phyloP scores from a whole-genome alignment of 306 rosid genomes.

The Datisca glomerata region DNA sequence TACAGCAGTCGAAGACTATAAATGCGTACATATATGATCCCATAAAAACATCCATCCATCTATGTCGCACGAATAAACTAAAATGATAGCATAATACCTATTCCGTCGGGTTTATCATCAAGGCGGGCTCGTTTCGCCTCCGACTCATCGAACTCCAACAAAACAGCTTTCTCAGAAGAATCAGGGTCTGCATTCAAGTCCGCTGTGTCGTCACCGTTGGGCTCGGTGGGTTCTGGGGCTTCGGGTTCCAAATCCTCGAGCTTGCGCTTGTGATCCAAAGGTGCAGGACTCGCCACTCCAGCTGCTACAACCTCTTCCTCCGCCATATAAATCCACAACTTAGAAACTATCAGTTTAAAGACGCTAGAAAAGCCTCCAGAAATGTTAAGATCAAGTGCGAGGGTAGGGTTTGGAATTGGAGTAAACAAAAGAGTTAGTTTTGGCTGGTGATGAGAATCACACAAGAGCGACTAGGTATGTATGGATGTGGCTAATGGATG shows the following conservation, averaged over 20 bases:
- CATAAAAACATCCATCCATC: neutral
- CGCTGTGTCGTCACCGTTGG: conserved; percentile 11
- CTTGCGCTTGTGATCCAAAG: conserved; percentile 74
- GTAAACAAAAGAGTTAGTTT: no score
- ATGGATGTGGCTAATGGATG: no score
- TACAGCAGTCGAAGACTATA: neutral
- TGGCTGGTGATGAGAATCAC: no score
- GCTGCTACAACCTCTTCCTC: conserved; percentile 50
- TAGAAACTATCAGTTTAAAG: neutral
- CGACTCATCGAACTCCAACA: conserved; percentile 18
- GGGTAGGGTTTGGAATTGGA: no score
- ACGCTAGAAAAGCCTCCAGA: no score
- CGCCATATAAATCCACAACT: conserved; percentile 32
- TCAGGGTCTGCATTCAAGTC: conserved; percentile 23
- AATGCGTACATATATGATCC: neutral
- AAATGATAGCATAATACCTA: conserved; percentile 23
- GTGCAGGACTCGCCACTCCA: conserved; percentile 30
- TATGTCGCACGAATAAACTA: neutral
- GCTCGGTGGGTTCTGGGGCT: conserved; percentile 22
- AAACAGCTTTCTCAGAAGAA: conserved; percentile 3
- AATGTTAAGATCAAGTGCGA: no score
- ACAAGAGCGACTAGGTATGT: no score
- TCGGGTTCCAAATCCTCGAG: conserved; percentile 61
- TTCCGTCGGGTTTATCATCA: conserved; percentile 33
- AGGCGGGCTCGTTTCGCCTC: conserved; percentile 70